Evolutionary conservation across 2,329 filamentous ascomycete genomes (phyloP).

Genomic region (Allantophomopsis lycopodina): DNA sequence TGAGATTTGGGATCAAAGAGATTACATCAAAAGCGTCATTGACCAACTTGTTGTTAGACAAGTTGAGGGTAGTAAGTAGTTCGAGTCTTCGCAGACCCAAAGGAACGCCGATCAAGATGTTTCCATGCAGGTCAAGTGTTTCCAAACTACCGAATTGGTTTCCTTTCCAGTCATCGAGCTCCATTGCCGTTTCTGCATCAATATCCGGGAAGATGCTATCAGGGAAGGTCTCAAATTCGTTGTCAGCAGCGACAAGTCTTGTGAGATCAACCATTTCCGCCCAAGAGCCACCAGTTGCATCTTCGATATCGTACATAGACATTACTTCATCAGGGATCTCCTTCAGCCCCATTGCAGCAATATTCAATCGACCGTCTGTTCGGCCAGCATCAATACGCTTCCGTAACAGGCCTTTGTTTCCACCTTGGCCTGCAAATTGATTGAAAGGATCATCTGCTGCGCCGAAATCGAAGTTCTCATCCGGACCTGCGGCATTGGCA

Average conservation of each 20-base stretch:
- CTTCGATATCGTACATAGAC: conserved; percentile 78
- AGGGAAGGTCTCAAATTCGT: conserved; percentile 64
- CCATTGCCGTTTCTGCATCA: conserved; percentile 36
- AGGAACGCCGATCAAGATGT: conserved; percentile 59
- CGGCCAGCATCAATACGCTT: conserved; percentile 62
- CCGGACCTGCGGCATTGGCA: conserved; percentile 26
- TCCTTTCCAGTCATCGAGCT: conserved; percentile 52
- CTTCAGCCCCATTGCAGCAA: conserved; percentile 69
- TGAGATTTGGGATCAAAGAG: conserved; percentile 55
- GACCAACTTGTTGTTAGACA: conserved; percentile 74
- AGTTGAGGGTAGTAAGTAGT: conserved; percentile 66
- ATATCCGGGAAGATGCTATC: conserved; percentile 70
- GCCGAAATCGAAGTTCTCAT: conserved; percentile 44
- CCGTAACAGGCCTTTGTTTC: conserved; percentile 52
- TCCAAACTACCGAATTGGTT: conserved; percentile 76
- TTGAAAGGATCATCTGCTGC: conserved; percentile 58
- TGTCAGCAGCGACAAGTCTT: conserved; percentile 76
- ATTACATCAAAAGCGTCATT: conserved; percentile 62
- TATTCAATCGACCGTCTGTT: conserved; percentile 71
- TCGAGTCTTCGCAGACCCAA: conserved; percentile 61
- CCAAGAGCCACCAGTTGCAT: conserved; percentile 58
- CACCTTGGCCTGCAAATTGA: conserved; percentile 39
- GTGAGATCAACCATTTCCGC: conserved; percentile 83
- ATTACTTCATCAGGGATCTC: conserved; percentile 72
- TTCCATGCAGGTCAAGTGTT: conserved; percentile 75